phyloP scores from a whole-genome alignment of 768 basidiomycete genomes.

The Lentinus brumalis region DNA sequence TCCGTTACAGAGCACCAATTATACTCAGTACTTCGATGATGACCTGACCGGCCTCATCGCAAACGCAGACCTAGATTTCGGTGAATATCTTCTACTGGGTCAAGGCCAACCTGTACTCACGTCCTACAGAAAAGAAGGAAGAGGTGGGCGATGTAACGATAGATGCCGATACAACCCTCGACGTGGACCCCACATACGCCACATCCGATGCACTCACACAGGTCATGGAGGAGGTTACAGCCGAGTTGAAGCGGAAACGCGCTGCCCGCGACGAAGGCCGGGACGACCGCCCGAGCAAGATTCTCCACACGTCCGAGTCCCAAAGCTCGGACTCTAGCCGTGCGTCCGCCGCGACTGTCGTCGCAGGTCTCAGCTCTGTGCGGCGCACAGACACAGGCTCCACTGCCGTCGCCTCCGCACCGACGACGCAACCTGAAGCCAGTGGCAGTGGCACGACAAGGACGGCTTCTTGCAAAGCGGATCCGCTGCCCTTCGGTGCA shows the following conservation, averaged over 20 bases:
- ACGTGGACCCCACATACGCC: background rate
- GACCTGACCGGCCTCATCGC: background rate
- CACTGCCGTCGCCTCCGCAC: background rate
- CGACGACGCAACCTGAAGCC: background rate
- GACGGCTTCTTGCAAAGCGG: no score
- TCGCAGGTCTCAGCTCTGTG: background rate
- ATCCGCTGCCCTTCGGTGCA: no score
- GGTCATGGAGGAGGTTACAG: background rate
- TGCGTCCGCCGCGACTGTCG: background rate
- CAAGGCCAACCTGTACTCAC: background rate
- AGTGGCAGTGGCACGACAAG: background rate
- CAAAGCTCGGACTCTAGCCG: background rate
- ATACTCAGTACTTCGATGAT: background rate
- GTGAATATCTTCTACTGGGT: background rate
- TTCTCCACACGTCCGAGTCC: background rate
- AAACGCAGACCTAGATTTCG: background rate
- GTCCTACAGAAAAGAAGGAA: background rate
- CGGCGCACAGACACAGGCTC: background rate
- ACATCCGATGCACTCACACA: background rate
- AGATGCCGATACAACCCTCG: background rate
- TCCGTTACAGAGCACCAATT: background rate
- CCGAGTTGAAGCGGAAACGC: background rate
- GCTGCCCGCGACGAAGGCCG: background rate
- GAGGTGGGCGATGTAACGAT: background rate
- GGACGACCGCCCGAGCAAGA: background rate